Percentiles rank a stretch among this genome's conserved stretches.
Evolutionary conservation across 2,329 filamentous ascomycete genomes (phyloP).

Genomic region (Fusarium acutatum): DNA sequence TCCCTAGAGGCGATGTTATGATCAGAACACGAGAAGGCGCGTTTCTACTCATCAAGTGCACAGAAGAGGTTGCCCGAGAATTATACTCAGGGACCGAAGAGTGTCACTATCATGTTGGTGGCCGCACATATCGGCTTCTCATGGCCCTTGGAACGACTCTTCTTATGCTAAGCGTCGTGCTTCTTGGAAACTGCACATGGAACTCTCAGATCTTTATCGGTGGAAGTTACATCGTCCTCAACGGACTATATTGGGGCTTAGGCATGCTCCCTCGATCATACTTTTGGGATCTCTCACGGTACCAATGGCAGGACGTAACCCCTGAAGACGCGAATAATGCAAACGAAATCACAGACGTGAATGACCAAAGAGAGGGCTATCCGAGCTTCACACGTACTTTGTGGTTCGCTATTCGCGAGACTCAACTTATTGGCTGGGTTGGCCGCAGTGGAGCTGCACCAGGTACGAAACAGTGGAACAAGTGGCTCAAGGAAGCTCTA

Average conservation of each 20-base stretch:
- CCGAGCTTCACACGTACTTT: conserved; percentile 64
- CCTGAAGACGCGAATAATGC: conserved; percentile 50
- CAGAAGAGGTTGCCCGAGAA: conserved; percentile 69
- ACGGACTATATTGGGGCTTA: conserved; percentile 66
- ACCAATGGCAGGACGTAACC: conserved; percentile 54
- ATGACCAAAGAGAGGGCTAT: conserved; percentile 50
- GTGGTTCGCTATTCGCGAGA: conserved; percentile 67
- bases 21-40: conserved; percentile 68
- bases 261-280: conserved; percentile 57
- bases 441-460: conserved; percentile 61
- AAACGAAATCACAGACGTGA: conserved; percentile 40
- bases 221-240: conserved; percentile 65
- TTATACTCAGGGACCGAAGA: conserved; percentile 69
- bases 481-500: conserved; percentile 62
- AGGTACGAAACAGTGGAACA: conserved; percentile 59
- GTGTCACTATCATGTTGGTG: conserved; percentile 63
- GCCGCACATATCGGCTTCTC: conserved; percentile 58
- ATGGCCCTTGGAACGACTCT: conserved; percentile 67
- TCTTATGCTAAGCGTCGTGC: conserved; percentile 68
- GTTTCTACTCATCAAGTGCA: conserved; percentile 65
- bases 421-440: conserved; percentile 62
- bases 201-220: conserved; percentile 67
- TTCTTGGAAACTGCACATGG: conserved; percentile 70
- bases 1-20: conserved; percentile 67
- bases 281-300: conserved; percentile 68